Evolutionary conservation across 164 flowering plant species (phyloP).

Genomic region (Santalum album): DNA sequence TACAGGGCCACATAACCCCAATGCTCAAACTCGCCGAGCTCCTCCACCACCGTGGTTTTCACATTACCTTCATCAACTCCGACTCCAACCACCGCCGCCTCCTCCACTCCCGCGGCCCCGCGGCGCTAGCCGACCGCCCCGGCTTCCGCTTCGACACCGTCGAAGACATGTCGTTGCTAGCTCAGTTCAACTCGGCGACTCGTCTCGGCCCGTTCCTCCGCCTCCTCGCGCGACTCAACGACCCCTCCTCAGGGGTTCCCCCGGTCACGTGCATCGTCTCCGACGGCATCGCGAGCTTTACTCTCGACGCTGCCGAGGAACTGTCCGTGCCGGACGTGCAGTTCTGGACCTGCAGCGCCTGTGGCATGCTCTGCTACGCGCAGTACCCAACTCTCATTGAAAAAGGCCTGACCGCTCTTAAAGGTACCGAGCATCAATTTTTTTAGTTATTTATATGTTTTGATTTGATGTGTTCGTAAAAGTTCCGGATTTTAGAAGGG

Average conservation of each 20-base stretch:
- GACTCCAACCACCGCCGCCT: slow-evolving; percentile 14
- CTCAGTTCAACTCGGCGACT: slow-evolving; percentile 10
- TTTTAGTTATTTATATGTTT: too few species aligned
- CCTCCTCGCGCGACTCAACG: slow-evolving; percentile 9
- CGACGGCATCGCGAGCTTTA: slow-evolving; percentile 23
- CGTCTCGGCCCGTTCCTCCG: slow-evolving; percentile 21
- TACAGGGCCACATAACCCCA: background rate
- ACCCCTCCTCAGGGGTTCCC: background rate
- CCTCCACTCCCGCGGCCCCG: background rate
- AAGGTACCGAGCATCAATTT: slow-evolving; percentile 13
- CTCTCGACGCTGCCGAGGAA: slow-evolving; percentile 21
- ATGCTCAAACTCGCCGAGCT: slow-evolving; percentile 15
- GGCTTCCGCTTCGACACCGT: background rate
- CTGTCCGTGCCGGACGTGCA: slow-evolving; percentile 16
- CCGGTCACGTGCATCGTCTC: slow-evolving; percentile 19
- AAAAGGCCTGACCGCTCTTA: slow-evolving; percentile 22
- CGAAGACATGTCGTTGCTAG: slow-evolving; percentile 8
- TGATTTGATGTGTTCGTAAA: too few species aligned
- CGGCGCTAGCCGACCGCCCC: too few species aligned
- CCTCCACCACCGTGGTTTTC: slow-evolving; percentile 12
- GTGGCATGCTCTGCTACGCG: slow-evolving; percentile 20
- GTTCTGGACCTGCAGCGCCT: slow-evolving; percentile 24
- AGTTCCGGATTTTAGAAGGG: too few species aligned
- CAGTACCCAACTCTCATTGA: slow-evolving; percentile 20
- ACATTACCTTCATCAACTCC: slow-evolving; percentile 15